These are phyloP conservation scores for Clavariopsis aquatica DNA, from an alignment of 495 filamentous ascomycete species.

Conservation along the genomic window DNA sequence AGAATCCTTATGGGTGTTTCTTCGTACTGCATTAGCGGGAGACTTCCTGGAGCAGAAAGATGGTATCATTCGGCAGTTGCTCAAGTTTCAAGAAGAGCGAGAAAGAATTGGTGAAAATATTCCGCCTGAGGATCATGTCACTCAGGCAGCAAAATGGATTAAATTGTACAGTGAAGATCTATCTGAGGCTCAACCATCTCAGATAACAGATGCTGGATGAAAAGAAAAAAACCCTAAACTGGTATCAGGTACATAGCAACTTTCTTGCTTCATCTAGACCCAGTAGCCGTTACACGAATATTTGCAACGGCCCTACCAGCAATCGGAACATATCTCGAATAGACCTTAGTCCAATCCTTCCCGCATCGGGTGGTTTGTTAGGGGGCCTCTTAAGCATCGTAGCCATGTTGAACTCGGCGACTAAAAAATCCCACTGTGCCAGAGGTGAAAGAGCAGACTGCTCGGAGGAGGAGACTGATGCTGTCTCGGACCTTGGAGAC, in stretches of 20 bases:
- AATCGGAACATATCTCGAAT: neutral
- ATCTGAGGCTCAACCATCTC: neutral
- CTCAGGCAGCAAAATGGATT: neutral
- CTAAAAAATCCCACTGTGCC: conserved; percentile 13
- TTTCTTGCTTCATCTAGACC: neutral
- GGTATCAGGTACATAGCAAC: neutral
- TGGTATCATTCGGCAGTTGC: neutral
- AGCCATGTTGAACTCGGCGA: neutral
- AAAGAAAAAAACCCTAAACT: neutral
- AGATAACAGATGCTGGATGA: neutral
- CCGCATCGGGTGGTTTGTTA: neutral
- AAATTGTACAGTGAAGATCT: neutral
- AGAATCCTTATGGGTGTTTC: conserved; percentile 31
- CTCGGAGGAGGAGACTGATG: conserved; percentile 3
- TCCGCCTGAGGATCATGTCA: neutral
- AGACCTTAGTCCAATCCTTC: neutral
- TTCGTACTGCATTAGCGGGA: conserved; percentile 18
- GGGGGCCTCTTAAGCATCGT: neutral
- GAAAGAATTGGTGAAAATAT: neutral
- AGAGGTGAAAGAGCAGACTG: neutral
- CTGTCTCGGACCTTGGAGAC: neutral
- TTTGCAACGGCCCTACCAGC: neutral
- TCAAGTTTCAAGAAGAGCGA: neutral
- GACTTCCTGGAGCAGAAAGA: conserved; percentile 4
- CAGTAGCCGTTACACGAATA: neutral